Evolutionary conservation across 371 early-diverging fungal genomes (phyloP), one percentile per base, ranked within the genome.

Genomic region (Vittaforma corneae): DNA sequence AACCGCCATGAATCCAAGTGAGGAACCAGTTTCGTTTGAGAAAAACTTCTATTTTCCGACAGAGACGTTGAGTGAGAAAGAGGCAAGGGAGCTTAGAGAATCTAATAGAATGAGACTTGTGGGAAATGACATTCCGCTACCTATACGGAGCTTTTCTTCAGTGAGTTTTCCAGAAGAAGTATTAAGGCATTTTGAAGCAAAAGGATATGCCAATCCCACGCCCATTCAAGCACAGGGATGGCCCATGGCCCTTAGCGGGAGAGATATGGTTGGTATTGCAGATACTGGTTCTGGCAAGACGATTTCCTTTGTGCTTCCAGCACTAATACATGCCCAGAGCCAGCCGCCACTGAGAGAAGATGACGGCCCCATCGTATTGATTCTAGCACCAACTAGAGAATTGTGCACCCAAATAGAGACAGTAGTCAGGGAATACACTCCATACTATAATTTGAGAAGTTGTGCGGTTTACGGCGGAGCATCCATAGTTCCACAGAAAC

Each of bases 381-480:
- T 98, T 58, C 83, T 98, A 0, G 91, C 91, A 50, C 99, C 99
- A n/a, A 98, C 99, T 14, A 89, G 99, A 81, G 99, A 98, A 78
- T 83, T 98, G 77, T 72, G 89, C 86, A 35, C 82, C 5, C 80
- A 80, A 56, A 80, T 80, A 35, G 72, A 77, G 51, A 71, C 73
- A 47, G 80, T 75, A 16, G 70, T 65, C 6, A 55, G 61, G 18
- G 75, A 74, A 52, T 77, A 74, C 55, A 62, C 66, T 53, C 40
- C 60, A 38, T 71, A 65, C 30, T 89, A 89, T 38, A 82, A 86
- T 40, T 87, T 95, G 70, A 86, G 87, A 79, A 89, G 88, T 78
- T 81, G 91, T 22, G 91, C 95, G 70, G 94, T 62, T 82, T 96
- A 94, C 90, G 66, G 99, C 59, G 98, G 98, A 52, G 93, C 89